Base-by-base conservation (phyloP, 345 rosid species). In the Euclidium syriacum region DNA sequence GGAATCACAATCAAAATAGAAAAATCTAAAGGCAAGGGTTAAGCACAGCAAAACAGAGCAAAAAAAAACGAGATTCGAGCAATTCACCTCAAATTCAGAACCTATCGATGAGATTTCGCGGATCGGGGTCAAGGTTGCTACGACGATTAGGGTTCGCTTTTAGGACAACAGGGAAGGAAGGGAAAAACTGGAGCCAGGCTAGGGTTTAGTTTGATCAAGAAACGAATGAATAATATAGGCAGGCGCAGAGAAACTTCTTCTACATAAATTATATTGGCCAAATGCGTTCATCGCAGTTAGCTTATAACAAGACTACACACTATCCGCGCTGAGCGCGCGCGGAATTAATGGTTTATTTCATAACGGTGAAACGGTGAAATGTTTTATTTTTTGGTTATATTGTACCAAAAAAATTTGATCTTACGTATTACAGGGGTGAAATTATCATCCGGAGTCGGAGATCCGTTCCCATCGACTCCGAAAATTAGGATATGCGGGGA, bases 121-220 rank as follows among this genome's bases (percentile, higher is more conserved):
- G 38, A 26, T 40, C 52, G 4, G n/a, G 49, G 38, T 27, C 19
- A 50, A 62, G 57, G 10, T n/a, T 27, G 15, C 10, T 41, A 26
- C 24, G 40, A 35, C 19, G 32, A 68, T 46, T 66, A 46, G 49
- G 56, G 64, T 10, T n/a, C 20, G 23, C 0, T 3, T 9, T 12
- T 0, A 55, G 39, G 70, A 9, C 0, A 22, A 14, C 0, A 10
- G 12, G 1, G 17, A 38, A 17, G 6, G 18, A 12, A 12, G 34
- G 14, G 23, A 32, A 23, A 44, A 10, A 6, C 11, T 7, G 42
- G 25, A 52, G 23, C 5, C 2, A 15, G 23, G 25, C 51, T 60
- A 60, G 73, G 73, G 66, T 68, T 58, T 51, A 30, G 35, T 0
- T 50, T 12, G 61, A 58, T 42, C 32, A 24, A 42, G 40, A 58